These are phyloP conservation scores for Paramecium sonneborni DNA, from an alignment of 73 alveolate genomes.

Conservation along the genomic window DNA sequence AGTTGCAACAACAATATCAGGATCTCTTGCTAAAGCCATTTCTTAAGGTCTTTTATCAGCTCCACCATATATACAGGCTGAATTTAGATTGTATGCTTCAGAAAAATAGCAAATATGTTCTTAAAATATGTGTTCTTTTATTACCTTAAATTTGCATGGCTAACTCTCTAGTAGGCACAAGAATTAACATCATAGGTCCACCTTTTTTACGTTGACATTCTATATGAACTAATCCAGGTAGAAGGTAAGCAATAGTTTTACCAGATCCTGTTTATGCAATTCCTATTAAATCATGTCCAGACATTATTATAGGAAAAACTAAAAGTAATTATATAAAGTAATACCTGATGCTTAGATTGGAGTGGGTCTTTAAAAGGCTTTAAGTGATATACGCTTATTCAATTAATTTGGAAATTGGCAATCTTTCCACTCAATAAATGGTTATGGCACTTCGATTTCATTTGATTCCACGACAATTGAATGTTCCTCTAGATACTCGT, in stretches of 20 bases:
- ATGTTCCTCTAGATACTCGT: neutral
- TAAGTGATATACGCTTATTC: conserved; percentile 68
- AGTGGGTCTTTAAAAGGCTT: conserved; percentile 81
- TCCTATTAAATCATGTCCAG: conserved; percentile 95
- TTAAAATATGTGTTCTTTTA: conserved; percentile 64
- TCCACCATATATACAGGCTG: conserved; percentile 96
- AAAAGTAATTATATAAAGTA: neutral
- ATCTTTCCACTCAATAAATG: conserved; percentile 49
- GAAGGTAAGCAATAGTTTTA: conserved; percentile 92
- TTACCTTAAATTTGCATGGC: conserved; percentile 80
- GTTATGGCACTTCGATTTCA: conserved; percentile 1
- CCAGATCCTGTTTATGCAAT: conserved; percentile 97
- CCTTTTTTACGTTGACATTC: conserved; percentile 84
- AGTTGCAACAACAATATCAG: conserved; percentile 96
- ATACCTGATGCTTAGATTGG: conserved; percentile 84
- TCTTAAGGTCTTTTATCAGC: conserved; percentile 80
- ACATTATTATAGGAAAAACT: conserved; percentile 86
- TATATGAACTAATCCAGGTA: conserved; percentile 94
- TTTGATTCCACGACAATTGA: neutral
- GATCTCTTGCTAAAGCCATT: conserved; percentile 79
- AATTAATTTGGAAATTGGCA: neutral
- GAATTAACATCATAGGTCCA: conserved; percentile 95
- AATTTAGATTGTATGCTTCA: conserved; percentile 68
- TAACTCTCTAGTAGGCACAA: conserved; percentile 97
- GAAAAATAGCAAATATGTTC: conserved; percentile 82